phyloP scores from a whole-genome alignment of 352 stramenopile genomes.

The Achlya hypogyna region DNA sequence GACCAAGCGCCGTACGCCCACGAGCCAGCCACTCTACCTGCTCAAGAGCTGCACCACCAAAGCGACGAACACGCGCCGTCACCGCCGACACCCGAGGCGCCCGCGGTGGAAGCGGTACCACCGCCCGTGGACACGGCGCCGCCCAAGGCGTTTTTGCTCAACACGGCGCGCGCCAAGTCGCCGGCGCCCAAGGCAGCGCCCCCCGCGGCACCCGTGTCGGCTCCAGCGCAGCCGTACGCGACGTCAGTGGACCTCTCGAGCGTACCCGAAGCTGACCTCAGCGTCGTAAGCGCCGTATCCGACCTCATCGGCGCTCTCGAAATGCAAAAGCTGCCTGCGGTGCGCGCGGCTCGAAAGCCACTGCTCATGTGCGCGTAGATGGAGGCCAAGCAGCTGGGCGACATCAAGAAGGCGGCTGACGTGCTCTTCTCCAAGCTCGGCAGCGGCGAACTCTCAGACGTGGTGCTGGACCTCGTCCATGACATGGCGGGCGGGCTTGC shows the following conservation, averaged over 20 bases:
- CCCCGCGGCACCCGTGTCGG: not conserved
- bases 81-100: too few relatives aligned
- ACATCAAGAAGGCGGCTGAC: conserved; percentile 79
- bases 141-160: not conserved
- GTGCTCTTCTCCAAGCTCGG: conserved; percentile 77
- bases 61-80: too few relatives aligned
- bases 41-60: too few relatives aligned
- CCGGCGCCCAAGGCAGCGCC: not conserved
- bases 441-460: conserved; percentile 59
- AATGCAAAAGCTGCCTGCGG: conserved; percentile 13
- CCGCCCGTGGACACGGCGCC: not conserved
- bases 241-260: not conserved
- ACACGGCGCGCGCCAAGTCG: not conserved
- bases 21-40: too few relatives aligned
- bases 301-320: not conserved
- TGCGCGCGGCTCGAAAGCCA: not conserved
- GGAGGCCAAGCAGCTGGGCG: conserved; percentile 77
- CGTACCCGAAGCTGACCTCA: conserved; percentile 8
- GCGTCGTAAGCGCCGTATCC: not conserved
- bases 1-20: too few relatives aligned
- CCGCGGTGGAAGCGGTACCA: too few relatives aligned
- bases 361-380: conserved; percentile 30
- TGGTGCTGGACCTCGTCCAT: conserved; percentile 58
- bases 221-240: not conserved
- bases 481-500: conserved; percentile 71